A percentile compares a stretch with the other conserved stretches of the same genome.
phyloP scores from a whole-genome alignment of 306 rosid genomes.

The Pyrus bretschneideri region DNA sequence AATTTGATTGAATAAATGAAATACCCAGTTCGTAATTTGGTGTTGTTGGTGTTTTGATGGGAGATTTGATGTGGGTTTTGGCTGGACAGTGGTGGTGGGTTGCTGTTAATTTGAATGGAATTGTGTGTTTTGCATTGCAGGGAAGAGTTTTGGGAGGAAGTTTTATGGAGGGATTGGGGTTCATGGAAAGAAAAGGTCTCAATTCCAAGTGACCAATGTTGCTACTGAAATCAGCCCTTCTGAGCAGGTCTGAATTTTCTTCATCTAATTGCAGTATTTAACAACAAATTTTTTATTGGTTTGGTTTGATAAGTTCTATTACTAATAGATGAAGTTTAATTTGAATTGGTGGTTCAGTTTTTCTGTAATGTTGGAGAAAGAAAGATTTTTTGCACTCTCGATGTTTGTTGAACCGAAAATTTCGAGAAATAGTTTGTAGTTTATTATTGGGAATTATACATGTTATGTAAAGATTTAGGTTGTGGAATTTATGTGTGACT shows the following conservation, averaged over 20 bases:
- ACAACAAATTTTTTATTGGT: neutral
- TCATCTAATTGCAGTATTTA: neutral
- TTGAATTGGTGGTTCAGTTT: neutral
- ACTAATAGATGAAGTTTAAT: neutral
- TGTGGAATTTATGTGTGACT: neutral
- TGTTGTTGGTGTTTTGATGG: neutral
- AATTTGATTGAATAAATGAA: neutral
- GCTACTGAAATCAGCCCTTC: conserved; percentile 76
- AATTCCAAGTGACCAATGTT: conserved; percentile 51
- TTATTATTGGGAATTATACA: neutral
- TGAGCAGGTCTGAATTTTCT: conserved; percentile 43
- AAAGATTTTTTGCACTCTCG: neutral
- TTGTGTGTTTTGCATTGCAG: conserved; percentile 37
- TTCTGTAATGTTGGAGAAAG: neutral
- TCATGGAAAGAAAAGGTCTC: conserved; percentile 55
- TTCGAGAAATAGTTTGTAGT: neutral
- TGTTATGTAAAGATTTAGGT: neutral
- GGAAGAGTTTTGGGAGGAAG: conserved; percentile 41
- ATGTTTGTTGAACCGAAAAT: conserved; percentile 10
- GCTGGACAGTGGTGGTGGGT: conserved; percentile 2
- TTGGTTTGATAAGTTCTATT: neutral
- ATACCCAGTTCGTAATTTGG: conserved; percentile 17
- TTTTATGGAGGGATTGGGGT: conserved; percentile 53
- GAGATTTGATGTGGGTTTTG: conserved; percentile 8
- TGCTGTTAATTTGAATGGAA: conserved; percentile 5